phyloP scores from a whole-genome alignment of 2,329 filamentous ascomycete genomes.

The Pseudopyricularia cyperi region DNA sequence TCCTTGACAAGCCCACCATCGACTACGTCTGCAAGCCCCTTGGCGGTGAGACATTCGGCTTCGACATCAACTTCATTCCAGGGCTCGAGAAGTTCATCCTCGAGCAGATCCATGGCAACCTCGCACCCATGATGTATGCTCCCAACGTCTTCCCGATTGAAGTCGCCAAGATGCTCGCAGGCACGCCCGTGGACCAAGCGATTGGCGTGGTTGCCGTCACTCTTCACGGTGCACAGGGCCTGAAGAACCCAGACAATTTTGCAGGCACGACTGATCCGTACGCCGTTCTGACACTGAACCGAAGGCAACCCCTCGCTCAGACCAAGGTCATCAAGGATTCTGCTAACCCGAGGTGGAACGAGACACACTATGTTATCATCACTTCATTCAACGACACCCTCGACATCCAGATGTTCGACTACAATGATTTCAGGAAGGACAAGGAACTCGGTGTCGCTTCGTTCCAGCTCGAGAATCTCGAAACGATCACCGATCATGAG shows the following conservation, averaged over 20 bases:
- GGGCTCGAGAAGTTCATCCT: slow-evolving; percentile 87
- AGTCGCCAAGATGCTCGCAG: slow-evolving; percentile 94
- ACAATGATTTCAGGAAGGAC: slow-evolving; percentile 92
- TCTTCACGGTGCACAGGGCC: slow-evolving; percentile 76
- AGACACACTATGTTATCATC: slow-evolving; percentile 91
- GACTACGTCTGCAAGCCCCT: slow-evolving; percentile 98
- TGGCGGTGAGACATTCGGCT: slow-evolving; percentile 87
- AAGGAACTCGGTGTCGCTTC: slow-evolving; percentile 84
- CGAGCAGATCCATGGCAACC: slow-evolving; percentile 88
- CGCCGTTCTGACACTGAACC: slow-evolving; percentile 71
- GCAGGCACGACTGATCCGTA: slow-evolving; percentile 88
- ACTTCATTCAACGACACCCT: slow-evolving; percentile 82
- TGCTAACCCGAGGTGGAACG: slow-evolving; percentile 83
- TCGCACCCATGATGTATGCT: slow-evolving; percentile 95
- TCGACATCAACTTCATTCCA: slow-evolving; percentile 98
- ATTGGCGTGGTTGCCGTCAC: slow-evolving; percentile 89
- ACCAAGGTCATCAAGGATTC: slow-evolving; percentile 84
- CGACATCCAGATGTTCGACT: slow-evolving; percentile 78
- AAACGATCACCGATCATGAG: slow-evolving; percentile 65
- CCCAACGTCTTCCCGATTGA: slow-evolving; percentile 98
- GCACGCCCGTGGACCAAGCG: slow-evolving; percentile 86
- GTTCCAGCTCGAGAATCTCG: slow-evolving; percentile 72
- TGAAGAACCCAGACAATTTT: slow-evolving; percentile 94
- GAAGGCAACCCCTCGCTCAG: slow-evolving; percentile 65
- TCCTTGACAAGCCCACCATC: slow-evolving; percentile 75